These are phyloP conservation scores for Mentha longifolia DNA, from an alignment of 257 asterid genomes.

Conservation along the genomic window DNA sequence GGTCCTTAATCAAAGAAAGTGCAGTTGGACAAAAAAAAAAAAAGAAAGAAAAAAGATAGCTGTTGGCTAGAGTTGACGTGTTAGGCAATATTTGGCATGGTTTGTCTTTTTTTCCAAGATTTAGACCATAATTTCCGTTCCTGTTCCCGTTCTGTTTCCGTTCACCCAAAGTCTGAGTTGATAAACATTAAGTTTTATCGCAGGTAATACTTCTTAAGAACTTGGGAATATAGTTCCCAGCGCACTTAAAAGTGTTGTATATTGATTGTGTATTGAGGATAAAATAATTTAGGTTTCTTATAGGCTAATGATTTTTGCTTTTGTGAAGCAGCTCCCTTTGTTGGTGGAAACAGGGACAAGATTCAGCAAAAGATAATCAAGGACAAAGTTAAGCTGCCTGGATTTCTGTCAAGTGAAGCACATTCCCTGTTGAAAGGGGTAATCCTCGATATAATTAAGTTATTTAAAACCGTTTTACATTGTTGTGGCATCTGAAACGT, in stretches of 20 bases:
- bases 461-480: neutral
- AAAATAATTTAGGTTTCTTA: neutral
- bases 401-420: slow-evolving; percentile 36
- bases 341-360: slow-evolving; percentile 62
- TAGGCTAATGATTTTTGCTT: slow-evolving; percentile 10
- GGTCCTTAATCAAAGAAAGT: too few species aligned
- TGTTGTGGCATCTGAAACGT: slow-evolving; percentile 3
- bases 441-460: slow-evolving; percentile 18
- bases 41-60: too few species aligned
- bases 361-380: slow-evolving; percentile 62
- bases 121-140: neutral
- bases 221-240: too few species aligned
- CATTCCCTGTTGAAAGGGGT: slow-evolving; percentile 73
- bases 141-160: too few species aligned
- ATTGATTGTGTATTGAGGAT: slow-evolving; percentile 4
- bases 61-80: too few species aligned
- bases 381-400: slow-evolving; percentile 64
- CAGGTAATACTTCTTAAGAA: neutral
- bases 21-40: too few species aligned
- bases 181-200: neutral
- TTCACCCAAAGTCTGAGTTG: slow-evolving; percentile 6
- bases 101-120: neutral
- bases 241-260: neutral
- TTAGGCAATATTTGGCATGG: too few species aligned
- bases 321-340: slow-evolving; percentile 49